Evolutionary conservation across 148 eudicot genomes (phyloP).

Genomic region (Cornus controversa): DNA sequence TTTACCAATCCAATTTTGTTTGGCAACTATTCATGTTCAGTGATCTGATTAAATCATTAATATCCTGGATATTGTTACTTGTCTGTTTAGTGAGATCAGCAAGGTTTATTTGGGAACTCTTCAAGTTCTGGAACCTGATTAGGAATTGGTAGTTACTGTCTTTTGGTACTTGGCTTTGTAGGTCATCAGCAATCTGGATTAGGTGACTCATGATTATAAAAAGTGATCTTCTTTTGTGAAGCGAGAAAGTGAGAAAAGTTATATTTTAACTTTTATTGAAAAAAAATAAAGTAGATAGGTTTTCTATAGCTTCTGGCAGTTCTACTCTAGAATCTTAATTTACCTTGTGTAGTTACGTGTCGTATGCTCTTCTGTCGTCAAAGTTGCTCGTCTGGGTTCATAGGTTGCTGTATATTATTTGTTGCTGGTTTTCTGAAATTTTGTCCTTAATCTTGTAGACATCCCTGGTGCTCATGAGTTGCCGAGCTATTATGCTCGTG

Average conservation of each 20-base stretch:
- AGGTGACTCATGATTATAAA: too few relatives aligned
- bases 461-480: conserved; percentile 55
- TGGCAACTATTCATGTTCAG: background rate
- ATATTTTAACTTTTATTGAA: too few relatives aligned
- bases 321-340: too few relatives aligned
- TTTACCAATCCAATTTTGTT: too few relatives aligned
- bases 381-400: background rate
- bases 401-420: background rate
- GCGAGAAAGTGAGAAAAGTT: too few relatives aligned
- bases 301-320: background rate
- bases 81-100: background rate
- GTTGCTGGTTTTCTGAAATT: conserved; percentile 2
- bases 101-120: too few relatives aligned
- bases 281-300: too few relatives aligned
- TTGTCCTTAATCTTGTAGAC: conserved; percentile 36
- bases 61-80: background rate
- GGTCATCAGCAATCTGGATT: too few relatives aligned
- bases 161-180: too few relatives aligned
- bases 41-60: background rate
- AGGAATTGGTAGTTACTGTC: too few relatives aligned
- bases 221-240: too few relatives aligned
- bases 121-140: too few relatives aligned
- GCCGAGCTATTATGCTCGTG: conserved; percentile 51
- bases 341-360: background rate
- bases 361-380: background rate